Conservation (phyloP, 306 rosid species). For the Hylodesmum podocarpum region DNA sequence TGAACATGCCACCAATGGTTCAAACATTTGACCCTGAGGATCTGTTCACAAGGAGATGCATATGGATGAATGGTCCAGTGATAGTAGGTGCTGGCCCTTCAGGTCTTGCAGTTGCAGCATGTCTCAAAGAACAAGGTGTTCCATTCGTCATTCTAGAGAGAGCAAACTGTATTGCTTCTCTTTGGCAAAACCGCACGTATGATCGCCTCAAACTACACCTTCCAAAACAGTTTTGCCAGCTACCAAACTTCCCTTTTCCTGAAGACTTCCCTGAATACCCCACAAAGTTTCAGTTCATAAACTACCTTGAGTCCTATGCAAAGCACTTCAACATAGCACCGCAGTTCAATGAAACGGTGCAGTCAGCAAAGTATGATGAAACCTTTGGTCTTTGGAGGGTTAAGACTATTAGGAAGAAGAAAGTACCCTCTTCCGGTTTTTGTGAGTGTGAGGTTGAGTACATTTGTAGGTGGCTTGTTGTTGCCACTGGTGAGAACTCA, state of each 20-base stretch:
- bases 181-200: slow-evolving; percentile 81
- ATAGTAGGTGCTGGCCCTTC: slow-evolving; percentile 95
- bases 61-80: slow-evolving; percentile 84
- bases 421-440: background rate
- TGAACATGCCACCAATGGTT: slow-evolving; percentile 48
- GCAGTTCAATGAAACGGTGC: slow-evolving; percentile 83
- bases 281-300: slow-evolving; percentile 72
- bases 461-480: slow-evolving; percentile 89
- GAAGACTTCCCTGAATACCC: slow-evolving; percentile 81
- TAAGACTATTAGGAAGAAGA: slow-evolving; percentile 37
- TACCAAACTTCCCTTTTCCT: slow-evolving; percentile 80
- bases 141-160: slow-evolving; percentile 74
- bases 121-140: slow-evolving; percentile 76
- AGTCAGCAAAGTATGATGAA: slow-evolving; percentile 80
- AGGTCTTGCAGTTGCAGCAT: slow-evolving; percentile 81
- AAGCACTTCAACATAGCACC: slow-evolving; percentile 67
- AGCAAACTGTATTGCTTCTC: slow-evolving; percentile 87
- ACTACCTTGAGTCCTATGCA: slow-evolving; percentile 76
- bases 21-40: slow-evolving; percentile 41
- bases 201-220: slow-evolving; percentile 93
- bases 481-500: slow-evolving; percentile 90
- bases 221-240: slow-evolving; percentile 79
- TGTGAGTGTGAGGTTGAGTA: slow-evolving; percentile 59
- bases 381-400: slow-evolving; percentile 87
- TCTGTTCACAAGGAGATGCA: slow-evolving; percentile 50